Percentiles rank a stretch among this genome's conserved stretches.
phyloP scores from a whole-genome alignment of 1,139 yeast genomes.

The Sugiyamaella grinbergsii region DNA sequence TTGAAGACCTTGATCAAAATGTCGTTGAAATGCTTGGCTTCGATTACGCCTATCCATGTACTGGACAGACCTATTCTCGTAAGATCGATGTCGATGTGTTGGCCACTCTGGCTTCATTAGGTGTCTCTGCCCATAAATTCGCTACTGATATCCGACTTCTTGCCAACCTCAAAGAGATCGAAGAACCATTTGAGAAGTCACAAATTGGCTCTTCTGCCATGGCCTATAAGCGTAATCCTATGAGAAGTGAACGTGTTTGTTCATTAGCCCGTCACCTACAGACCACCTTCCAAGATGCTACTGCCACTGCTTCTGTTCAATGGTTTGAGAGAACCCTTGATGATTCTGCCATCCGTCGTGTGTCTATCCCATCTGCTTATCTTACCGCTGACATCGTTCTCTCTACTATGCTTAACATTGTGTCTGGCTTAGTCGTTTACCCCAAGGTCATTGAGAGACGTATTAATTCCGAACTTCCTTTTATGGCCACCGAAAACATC shows the following conservation, averaged over 20 bases:
- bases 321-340: conserved; percentile 99
- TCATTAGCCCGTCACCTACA: conserved; percentile 95
- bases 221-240: conserved; percentile 99
- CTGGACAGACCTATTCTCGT: conserved; percentile 98
- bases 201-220: conserved; percentile 98
- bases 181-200: conserved; percentile 96
- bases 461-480: conserved; percentile 91
- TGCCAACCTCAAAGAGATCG: conserved; percentile 95
- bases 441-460: conserved; percentile 98
- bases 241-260: conserved; percentile 99
- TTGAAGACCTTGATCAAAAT: conserved; percentile 85
- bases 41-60: conserved; percentile 92
- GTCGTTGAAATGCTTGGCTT: conserved; percentile 93
- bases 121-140: conserved; percentile 96
- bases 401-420: conserved; percentile 85
- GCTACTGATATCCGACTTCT: conserved; percentile 95
- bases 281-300: conserved; percentile 86
- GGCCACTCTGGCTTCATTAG: conserved; percentile 91
- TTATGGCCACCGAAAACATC: conserved; percentile 99
- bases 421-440: conserved; percentile 94
- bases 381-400: conserved; percentile 92
- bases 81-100: conserved; percentile 94
- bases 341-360: conserved; percentile 97
- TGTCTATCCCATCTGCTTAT: conserved; percentile 94
- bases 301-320: conserved; percentile 96